A percentile compares a stretch with the other conserved stretches of the same genome.
Conservation (phyloP, 179 eudicot species). For the Vitellaria paradoxa region DNA sequence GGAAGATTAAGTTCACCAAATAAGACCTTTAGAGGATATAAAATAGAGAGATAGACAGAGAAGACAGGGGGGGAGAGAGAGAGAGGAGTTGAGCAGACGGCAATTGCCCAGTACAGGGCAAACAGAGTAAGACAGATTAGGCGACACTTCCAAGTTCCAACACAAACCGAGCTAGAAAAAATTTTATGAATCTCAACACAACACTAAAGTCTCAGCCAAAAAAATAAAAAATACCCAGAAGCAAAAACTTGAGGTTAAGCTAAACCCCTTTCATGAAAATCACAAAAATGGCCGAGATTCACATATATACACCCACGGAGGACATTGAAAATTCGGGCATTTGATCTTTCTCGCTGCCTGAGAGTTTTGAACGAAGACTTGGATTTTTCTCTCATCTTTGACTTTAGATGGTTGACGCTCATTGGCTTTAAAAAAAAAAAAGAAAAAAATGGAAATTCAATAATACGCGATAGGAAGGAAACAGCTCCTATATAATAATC, state of each 20-base stretch:
- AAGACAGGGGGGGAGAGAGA: neutral
- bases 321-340: neutral
- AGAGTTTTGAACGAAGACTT: slow-evolving; percentile 54
- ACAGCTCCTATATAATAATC: neutral
- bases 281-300: neutral
- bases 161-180: neutral
- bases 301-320: neutral
- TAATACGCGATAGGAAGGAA: neutral
- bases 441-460: neutral
- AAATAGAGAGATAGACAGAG: neutral
- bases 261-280: neutral
- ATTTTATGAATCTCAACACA: neutral
- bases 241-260: neutral
- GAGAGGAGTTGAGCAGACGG: neutral
- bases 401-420: slow-evolving; percentile 25
- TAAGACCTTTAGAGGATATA: neutral
- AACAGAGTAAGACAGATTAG: neutral
- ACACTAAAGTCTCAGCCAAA: neutral
- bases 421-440: neutral
- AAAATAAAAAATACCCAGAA: neutral
- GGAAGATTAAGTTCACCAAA: neutral
- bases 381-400: slow-evolving; percentile 35
- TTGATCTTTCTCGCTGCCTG: slow-evolving; percentile 27
- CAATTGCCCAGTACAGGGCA: neutral
- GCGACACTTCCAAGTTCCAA: neutral